Evolutionary conservation across 164 flowering plant species (phyloP), one percentile per base, ranked within the genome.

Genomic region (Malania oleifera): DNA sequence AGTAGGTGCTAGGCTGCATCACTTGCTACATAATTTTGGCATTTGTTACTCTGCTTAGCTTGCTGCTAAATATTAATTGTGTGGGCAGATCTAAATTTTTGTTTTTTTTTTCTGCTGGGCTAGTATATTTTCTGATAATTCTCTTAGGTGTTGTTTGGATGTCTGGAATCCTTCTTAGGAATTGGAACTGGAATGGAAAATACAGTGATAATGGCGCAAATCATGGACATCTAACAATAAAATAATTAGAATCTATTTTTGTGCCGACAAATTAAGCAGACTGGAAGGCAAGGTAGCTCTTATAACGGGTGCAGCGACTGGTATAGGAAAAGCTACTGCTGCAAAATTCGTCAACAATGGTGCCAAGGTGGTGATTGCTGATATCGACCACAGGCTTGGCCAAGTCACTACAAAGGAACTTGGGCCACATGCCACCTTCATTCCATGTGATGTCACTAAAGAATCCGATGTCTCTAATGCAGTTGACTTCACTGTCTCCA

Each of bases 301-400:
- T 54, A 89, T 91, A 67, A 91, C 96, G 1, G 98, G 98, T 48
- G 96, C 81, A 56, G 93, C 95, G 1, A 83, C 81, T 20, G 98
- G 98, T 5, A 81, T 91, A 7, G 98, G 98, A 10, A 82, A 64
- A 62, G 91, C 77, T 29, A 81, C 96, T 0, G 98, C 96, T 0
- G 57, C 65, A 0, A 80, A 77, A 53, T 91, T 86, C 73, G 62
- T 81, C 52, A 64, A 53, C 61, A 64, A 85, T 31, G 96, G 98
- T 0, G 98, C 98, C 47, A 91, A 77, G 59, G 96, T 91, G 13
- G 74, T 91, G 45, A 70, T 91, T 15, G 91, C 98, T 6, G 98
- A 91, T 49, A 67, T 86, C 61, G 79, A 83, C 28, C 53, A 50
- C 1, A 52, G 81, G 27, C 73, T 70, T 0, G 98, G 90, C 52